A percentile compares a stretch with the other conserved stretches of the same genome.
phyloP scores from a whole-genome alignment of 352 stramenopile genomes.

The Phytophthora pini region DNA sequence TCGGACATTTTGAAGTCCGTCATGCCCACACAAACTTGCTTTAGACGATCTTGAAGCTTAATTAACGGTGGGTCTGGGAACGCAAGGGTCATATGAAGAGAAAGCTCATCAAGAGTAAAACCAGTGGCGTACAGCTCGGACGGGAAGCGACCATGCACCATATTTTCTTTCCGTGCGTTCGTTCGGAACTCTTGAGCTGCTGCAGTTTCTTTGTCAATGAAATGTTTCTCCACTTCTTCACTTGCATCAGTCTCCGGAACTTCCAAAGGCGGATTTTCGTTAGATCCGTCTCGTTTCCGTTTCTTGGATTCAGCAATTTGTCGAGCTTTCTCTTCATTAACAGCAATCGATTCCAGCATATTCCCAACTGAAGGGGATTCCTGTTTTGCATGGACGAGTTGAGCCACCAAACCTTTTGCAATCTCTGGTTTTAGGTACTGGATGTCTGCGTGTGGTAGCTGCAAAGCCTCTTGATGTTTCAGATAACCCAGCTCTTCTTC shows the following conservation, averaged over 20 bases:
- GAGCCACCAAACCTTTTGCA: constrained; percentile 61
- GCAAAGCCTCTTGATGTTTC: constrained; percentile 47
- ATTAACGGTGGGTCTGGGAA: constrained; percentile 61
- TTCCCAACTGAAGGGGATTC: constrained; percentile 46
- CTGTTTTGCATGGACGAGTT: constrained; percentile 69
- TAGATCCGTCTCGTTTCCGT: constrained; percentile 28
- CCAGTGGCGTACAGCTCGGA: constrained; percentile 67
- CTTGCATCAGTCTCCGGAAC: constrained; percentile 47
- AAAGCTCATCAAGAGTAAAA: constrained; percentile 65
- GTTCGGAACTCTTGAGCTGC: constrained; percentile 34
- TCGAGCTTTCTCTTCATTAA: constrained; percentile 59
- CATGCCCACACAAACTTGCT: constrained; percentile 75
- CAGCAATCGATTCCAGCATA: constrained; percentile 63
- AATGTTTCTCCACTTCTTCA: constrained; percentile 56
- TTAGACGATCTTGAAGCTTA: constrained; percentile 56
- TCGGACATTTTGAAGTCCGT: constrained; percentile 89
- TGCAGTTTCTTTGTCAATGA: constrained; percentile 52
- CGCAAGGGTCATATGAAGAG: constrained; percentile 51
- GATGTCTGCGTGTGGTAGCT: constrained; percentile 54
- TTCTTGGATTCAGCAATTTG: constrained; percentile 55
- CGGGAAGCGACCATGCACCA: constrained; percentile 75
- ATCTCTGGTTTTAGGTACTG: constrained; percentile 71
- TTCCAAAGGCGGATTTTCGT: constrained; percentile 16
- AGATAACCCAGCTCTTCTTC: constrained; percentile 85
- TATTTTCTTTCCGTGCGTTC: constrained; percentile 53